Evolutionary conservation across 257 asterid genomes (phyloP).

Genomic region (Solanum appendiculatum): DNA sequence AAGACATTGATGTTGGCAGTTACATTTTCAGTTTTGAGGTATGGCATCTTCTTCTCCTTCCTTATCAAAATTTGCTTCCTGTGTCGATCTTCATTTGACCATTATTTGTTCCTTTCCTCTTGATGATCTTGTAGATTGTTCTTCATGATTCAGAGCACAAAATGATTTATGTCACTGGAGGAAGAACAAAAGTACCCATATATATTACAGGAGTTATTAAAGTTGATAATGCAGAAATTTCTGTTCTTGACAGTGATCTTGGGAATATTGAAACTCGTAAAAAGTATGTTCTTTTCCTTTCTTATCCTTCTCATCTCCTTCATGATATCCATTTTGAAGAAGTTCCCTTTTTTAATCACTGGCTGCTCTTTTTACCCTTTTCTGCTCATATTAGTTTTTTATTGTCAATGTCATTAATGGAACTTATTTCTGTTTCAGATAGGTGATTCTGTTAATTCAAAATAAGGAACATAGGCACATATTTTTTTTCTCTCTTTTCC

Average conservation of each 20-base stretch:
- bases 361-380: neutral
- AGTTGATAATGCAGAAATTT: slow-evolving; percentile 60
- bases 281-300: slow-evolving; percentile 38
- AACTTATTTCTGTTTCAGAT: neutral
- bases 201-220: slow-evolving; percentile 61
- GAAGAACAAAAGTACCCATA: slow-evolving; percentile 64
- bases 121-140: slow-evolving; percentile 34
- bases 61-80: neutral
- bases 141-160: slow-evolving; percentile 67
- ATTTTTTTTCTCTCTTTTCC: neutral
- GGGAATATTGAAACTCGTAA: slow-evolving; percentile 66
- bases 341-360: neutral
- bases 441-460: neutral
- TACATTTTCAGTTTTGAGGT: slow-evolving; percentile 84
- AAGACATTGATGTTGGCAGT: slow-evolving; percentile 57
- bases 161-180: slow-evolving; percentile 76
- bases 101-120: neutral
- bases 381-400: neutral
- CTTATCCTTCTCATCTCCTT: neutral
- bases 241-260: slow-evolving; percentile 71
- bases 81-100: neutral
- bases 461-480: neutral
- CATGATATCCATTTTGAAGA: neutral
- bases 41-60: neutral
- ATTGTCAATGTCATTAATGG: neutral